These are phyloP conservation scores for Cyclaneusma minus DNA, from an alignment of 2,329 filamentous ascomycete species.

Conservation along the genomic window DNA sequence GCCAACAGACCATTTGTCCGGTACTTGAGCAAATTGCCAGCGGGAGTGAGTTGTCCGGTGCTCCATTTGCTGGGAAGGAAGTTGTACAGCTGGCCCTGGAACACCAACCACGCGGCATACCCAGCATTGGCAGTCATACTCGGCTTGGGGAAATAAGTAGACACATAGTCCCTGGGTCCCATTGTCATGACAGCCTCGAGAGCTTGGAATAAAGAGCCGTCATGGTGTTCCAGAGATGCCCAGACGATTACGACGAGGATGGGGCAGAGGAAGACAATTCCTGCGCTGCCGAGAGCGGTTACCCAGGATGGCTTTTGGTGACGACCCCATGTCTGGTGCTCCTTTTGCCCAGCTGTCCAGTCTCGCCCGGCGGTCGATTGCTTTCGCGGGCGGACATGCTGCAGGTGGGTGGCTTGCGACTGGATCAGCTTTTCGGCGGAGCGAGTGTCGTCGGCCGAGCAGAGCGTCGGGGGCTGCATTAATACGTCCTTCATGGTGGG, in stretches of 20 bases:
- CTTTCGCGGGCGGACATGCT: too few species aligned
- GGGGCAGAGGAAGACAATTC: slow-evolving; percentile 12
- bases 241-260: slow-evolving; percentile 10
- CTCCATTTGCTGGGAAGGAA: slow-evolving; percentile 18
- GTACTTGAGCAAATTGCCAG: slow-evolving; percentile 26
- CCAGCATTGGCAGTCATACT: slow-evolving; percentile 6
- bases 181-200: slow-evolving; percentile 6
- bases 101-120: slow-evolving; percentile 19
- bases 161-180: slow-evolving; percentile 8
- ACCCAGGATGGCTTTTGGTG: slow-evolving; percentile 12
- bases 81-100: slow-evolving; percentile 19
- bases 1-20: slow-evolving; percentile 26
- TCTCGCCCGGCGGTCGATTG: too few species aligned
- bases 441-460: too few species aligned
- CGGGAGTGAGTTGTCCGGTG: slow-evolving; percentile 26
- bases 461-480: too few species aligned
- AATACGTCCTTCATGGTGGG: too few species aligned
- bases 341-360: too few species aligned
- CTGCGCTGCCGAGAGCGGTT: slow-evolving; percentile 10
- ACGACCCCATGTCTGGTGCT: slow-evolving; percentile 9
- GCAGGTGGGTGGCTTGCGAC: too few species aligned
- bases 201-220: slow-evolving; percentile 9
- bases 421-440: too few species aligned
- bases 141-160: slow-evolving; percentile 9
- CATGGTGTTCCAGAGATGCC: slow-evolving; percentile 11